Evolutionary conservation across 768 basidiomycete species (phyloP).

Genomic region (Suillus decipiens): DNA sequence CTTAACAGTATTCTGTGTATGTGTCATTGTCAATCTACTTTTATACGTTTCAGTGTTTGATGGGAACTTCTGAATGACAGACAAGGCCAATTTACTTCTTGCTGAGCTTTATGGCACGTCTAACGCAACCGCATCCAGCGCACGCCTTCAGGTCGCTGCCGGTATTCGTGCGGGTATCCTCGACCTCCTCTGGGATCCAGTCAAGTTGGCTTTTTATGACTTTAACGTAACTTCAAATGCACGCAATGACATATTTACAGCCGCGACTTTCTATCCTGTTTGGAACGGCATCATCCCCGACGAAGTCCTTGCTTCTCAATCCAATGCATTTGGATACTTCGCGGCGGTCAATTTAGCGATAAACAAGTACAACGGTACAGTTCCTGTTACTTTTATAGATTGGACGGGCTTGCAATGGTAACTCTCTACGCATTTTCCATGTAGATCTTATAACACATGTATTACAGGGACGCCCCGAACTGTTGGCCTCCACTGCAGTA

Average conservation of each 20-base stretch:
- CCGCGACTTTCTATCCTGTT: constrained; percentile 79
- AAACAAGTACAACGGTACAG: constrained; percentile 85
- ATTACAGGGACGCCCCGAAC: constrained; percentile 78
- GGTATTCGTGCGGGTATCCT: constrained; percentile 68
- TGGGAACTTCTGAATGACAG: constrained; percentile 34
- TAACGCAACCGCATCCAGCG: constrained; percentile 42
- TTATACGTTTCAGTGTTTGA: constrained; percentile 7
- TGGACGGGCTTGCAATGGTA: constrained; percentile 81
- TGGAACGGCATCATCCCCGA: constrained; percentile 87
- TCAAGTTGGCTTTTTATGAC: constrained; percentile 89
- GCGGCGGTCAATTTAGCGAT: constrained; percentile 74
- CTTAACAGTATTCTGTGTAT: constrained; percentile 85
- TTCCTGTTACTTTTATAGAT: constrained; percentile 76
- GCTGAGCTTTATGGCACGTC: constrained; percentile 59
- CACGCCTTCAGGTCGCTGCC: constrained; percentile 58
- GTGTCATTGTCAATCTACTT: constrained; percentile 27
- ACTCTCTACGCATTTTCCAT: constrained; percentile 10
- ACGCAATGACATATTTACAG: constrained; percentile 67
- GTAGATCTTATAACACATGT: background rate
- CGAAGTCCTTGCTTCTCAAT: constrained; percentile 57
- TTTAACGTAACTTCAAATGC: constrained; percentile 74
- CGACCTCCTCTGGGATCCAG: constrained; percentile 84
- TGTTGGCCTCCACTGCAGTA: constrained; percentile 88
- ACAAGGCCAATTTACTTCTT: constrained; percentile 62
- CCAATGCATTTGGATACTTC: constrained; percentile 72